Base-by-base conservation (phyloP, 306 rosid species). In the Biancaea sappan region DNA sequence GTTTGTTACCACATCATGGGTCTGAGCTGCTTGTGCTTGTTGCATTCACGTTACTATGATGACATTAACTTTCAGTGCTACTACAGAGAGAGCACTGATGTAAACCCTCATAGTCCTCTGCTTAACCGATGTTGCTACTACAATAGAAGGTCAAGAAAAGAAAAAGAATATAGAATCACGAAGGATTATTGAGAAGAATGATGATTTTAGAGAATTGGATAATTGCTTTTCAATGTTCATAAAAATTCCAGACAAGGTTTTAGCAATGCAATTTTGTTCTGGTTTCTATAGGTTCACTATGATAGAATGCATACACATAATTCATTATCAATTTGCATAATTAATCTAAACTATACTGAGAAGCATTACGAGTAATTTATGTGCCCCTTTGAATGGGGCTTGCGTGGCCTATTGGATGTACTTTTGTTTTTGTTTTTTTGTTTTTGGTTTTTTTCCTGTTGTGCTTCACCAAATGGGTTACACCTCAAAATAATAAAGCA, bases 1-100 rank as follows among this genome's bases (percentile, higher is more conserved):
- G 50, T 51, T 2, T 60, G 72, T 53, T 35, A 16, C 10, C 69
- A 56, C 24, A 24, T 69, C 62, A 18, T 34, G 43, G 22, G 19
- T 58, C 41, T 19, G 38, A 56, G 56, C 56, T 70, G 50, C 50
- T 71, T 58, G 19, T 70, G 62, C 46, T 25, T 40, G 56, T 64
- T 73, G 58, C 59, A 32, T 15, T 53, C 54, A 32, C 46, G 66
- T 68, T 41, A 14, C 14, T 10, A 58, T 56, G 50, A 32, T 16
- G 54, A 15, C 21, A 46, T 61, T 50, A 34, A 13, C 28, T 67
- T 69, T 6, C 28, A 47, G 28, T 19, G 58, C 54, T 7, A 44
- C 47, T 70, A 12, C 12, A 37, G 46, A 18, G 26, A 58, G 19
- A 59, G 44, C 5, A 59, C 22, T 22, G 10, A 37, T 37, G 44